Conservation (phyloP, 495 filamentous ascomycete genomes). For the Aspergillus sparsus region DNA sequence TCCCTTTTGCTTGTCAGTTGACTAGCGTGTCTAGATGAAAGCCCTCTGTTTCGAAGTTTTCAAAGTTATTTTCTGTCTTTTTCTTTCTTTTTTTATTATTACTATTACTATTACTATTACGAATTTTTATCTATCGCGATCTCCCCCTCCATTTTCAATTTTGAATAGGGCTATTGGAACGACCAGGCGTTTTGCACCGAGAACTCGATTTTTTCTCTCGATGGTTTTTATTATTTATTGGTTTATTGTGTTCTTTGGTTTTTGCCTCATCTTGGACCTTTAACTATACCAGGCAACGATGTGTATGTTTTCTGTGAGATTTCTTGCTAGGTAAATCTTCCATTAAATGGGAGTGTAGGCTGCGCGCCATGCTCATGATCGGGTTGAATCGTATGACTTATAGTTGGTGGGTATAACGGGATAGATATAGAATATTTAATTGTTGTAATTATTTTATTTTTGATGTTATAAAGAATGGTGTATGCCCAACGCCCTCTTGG, state of each 20-base stretch:
- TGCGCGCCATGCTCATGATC: too few relatives aligned
- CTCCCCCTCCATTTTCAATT: not conserved
- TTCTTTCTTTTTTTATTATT: conserved; percentile 3
- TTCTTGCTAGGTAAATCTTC: too few relatives aligned
- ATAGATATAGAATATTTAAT: too few relatives aligned
- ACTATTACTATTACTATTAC: not conserved
- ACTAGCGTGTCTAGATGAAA: conserved; percentile 35
- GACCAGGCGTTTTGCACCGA: conserved; percentile 2
- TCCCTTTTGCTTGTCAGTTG: conserved; percentile 31
- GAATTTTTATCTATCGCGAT: not conserved
- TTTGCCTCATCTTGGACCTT: conserved; percentile 4
- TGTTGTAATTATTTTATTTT: too few relatives aligned
- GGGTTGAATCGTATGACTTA: too few relatives aligned
- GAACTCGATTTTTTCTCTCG: conserved; percentile 10
- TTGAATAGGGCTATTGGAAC: conserved; percentile 7
- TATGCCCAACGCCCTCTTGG: too few relatives aligned
- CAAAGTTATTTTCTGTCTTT: conserved; percentile 5
- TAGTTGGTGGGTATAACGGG: too few relatives aligned
- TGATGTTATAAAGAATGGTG: too few relatives aligned
- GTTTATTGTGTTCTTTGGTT: not conserved
- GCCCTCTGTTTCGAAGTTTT: not conserved
- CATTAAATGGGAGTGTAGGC: too few relatives aligned
- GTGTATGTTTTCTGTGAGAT: too few relatives aligned
- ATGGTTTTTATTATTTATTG: conserved; percentile 6
- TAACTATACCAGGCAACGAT: not conserved